Conservation (phyloP, 352 stramenopile species). For the Phytophthora nicotianae region DNA sequence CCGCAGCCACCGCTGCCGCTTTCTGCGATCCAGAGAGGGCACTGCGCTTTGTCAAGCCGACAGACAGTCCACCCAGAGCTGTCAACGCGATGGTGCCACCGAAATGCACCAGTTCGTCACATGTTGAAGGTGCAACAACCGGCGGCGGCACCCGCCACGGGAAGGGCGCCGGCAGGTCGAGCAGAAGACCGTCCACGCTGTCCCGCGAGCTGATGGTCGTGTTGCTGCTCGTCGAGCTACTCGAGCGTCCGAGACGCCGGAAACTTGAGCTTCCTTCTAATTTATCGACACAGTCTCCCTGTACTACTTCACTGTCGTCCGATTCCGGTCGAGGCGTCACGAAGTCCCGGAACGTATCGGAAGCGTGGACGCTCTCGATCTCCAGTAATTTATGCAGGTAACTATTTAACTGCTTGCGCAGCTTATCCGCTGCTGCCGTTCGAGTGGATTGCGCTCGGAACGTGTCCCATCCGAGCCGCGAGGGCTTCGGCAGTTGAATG, state of each 20-base stretch:
- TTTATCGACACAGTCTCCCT: constrained; percentile 11
- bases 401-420: constrained; percentile 56
- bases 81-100: constrained; percentile 50
- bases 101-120: constrained; percentile 42
- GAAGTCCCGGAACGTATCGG: constrained; percentile 49
- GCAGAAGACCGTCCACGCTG: constrained; percentile 17
- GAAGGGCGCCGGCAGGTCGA: constrained; percentile 18
- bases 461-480: constrained; percentile 43
- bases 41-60: constrained; percentile 60
- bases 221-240: constrained; percentile 26
- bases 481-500: constrained; percentile 48
- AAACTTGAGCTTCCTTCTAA: constrained; percentile 2
- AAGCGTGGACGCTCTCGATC: constrained; percentile 51
- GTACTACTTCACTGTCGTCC: constrained; percentile 37
- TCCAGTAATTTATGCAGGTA: constrained; percentile 72
- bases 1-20: constrained; percentile 54
- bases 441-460: constrained; percentile 27
- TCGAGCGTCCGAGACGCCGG: constrained; percentile 9
- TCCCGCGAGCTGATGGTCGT: constrained; percentile 27
- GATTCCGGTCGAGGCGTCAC: constrained; percentile 46
- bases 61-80: constrained; percentile 51
- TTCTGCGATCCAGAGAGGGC: constrained; percentile 62
- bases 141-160: constrained; percentile 28
- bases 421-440: constrained; percentile 37
- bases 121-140: constrained; percentile 35